Percentiles rank a stretch among this genome's conserved stretches.
phyloP scores from a whole-genome alignment of 768 basidiomycete species.

The Tubosaeta sp. region DNA sequence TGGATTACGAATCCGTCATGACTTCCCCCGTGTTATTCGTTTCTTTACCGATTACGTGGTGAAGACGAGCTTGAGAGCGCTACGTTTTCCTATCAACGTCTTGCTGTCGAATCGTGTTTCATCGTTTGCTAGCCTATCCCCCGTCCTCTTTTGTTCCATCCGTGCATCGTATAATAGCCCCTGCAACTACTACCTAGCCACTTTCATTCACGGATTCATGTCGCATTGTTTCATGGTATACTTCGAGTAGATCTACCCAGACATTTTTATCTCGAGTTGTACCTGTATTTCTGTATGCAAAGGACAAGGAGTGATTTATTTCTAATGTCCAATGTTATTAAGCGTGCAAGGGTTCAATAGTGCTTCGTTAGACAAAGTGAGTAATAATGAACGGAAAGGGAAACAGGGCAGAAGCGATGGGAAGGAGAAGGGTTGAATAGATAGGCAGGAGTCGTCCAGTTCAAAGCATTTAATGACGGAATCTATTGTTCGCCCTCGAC shows the following conservation, averaged over 20 bases:
- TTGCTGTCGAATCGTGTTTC: conserved; percentile 11
- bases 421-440: background rate
- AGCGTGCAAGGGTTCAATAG: background rate
- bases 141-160: conserved; percentile 1
- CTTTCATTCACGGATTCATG: conserved; percentile 28
- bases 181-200: conserved; percentile 24
- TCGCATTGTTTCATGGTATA: conserved; percentile 33
- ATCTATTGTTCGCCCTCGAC: conserved; percentile 53
- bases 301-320: conserved; percentile 36
- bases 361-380: conserved; percentile 1
- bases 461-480: conserved; percentile 8
- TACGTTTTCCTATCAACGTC: conserved; percentile 6
- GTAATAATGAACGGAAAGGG: background rate
- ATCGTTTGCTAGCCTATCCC: conserved; percentile 11
- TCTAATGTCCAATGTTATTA: conserved; percentile 13
- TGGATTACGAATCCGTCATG: conserved; percentile 67
- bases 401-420: background rate
- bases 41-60: conserved; percentile 18
- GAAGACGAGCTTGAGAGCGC: conserved; percentile 9
- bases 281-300: conserved; percentile 35
- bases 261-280: conserved; percentile 28
- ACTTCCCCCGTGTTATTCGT: conserved; percentile 6
- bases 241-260: conserved; percentile 34
- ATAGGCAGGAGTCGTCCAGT: conserved; percentile 6
- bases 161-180: conserved; percentile 25